Percentiles rank a stretch among this genome's conserved stretches.
These are phyloP conservation scores for Ophiognomonia clavigignenti-juglandacearum DNA, from an alignment of 2,329 filamentous ascomycete genomes.

Conservation along the genomic window DNA sequence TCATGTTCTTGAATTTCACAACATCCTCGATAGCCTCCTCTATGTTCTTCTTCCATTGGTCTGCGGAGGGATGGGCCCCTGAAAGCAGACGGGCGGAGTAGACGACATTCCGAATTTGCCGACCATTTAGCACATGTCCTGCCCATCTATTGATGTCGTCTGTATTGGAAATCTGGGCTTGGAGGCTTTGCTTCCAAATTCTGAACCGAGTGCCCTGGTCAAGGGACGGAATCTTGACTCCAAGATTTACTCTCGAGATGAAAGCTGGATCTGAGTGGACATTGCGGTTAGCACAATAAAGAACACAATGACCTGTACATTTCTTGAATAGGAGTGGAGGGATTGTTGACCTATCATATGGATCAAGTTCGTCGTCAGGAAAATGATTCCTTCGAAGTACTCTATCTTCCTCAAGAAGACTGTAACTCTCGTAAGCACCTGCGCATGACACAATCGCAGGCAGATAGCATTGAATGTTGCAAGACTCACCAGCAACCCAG, in stretches of 20 bases:
- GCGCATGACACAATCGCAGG: too few relatives aligned
- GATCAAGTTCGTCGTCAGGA: background rate
- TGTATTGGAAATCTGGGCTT: background rate
- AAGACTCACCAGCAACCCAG: background rate
- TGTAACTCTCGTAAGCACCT: background rate
- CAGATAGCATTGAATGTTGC: background rate
- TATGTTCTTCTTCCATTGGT: background rate
- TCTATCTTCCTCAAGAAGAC: background rate
- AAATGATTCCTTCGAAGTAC: background rate
- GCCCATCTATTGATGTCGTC: background rate
- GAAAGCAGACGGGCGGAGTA: background rate
- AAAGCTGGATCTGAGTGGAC: background rate
- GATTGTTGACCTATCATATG: conserved; percentile 1
- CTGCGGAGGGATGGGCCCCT: background rate
- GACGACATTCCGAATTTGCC: conserved; percentile 1
- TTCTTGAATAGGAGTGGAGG: background rate
- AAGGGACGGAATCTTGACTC: background rate
- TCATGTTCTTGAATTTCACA: background rate
- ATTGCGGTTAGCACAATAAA: background rate
- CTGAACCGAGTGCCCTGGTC: background rate
- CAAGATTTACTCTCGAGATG: background rate
- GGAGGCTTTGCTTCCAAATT: background rate
- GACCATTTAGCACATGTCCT: background rate
- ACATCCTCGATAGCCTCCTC: background rate
- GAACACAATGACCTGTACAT: background rate